Evolutionary conservation across 345 rosid genomes (phyloP).

Genomic region (Viola odorata): DNA sequence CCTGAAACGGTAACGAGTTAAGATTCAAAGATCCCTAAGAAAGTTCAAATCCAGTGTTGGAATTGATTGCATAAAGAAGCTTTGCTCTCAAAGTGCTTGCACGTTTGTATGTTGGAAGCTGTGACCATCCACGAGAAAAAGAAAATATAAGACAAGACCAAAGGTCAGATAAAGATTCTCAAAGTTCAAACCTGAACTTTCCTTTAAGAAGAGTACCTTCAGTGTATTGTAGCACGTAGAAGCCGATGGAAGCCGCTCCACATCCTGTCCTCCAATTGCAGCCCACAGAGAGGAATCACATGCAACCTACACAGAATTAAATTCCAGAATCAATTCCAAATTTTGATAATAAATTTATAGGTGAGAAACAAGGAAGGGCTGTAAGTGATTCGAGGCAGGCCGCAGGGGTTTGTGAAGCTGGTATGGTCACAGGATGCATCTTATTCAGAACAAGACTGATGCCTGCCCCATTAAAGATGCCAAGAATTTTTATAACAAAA

Average conservation of each 20-base stretch:
- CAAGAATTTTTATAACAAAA: too few species aligned
- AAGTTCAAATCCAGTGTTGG: constrained; percentile 96
- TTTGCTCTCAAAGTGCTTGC: constrained; percentile 85
- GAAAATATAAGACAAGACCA: constrained; percentile 5
- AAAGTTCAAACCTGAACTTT: neutral
- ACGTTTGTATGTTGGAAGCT: constrained; percentile 94
- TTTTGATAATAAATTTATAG: too few species aligned
- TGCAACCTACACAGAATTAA: constrained; percentile 49
- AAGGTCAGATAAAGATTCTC: neutral
- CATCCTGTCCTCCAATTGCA: constrained; percentile 87
- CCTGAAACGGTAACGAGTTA: constrained; percentile 8
- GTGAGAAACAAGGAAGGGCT: too few species aligned
- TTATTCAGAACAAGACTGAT: neutral
- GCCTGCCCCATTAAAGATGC: neutral
- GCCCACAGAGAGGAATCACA: constrained; percentile 95
- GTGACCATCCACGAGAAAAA: constrained; percentile 32
- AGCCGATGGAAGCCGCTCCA: constrained; percentile 96
- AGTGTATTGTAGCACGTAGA: constrained; percentile 99
- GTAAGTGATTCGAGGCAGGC: too few species aligned
- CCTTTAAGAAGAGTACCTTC: constrained; percentile 43
- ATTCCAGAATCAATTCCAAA: constrained; percentile 9
- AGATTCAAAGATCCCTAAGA: constrained; percentile 40
- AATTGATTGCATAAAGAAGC: constrained; percentile 87
- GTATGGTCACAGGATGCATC: neutral
- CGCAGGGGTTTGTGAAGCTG: too few species aligned